phyloP scores from a whole-genome alignment of 2,329 filamentous ascomycete genomes.

The Geosmithia putterillii region DNA sequence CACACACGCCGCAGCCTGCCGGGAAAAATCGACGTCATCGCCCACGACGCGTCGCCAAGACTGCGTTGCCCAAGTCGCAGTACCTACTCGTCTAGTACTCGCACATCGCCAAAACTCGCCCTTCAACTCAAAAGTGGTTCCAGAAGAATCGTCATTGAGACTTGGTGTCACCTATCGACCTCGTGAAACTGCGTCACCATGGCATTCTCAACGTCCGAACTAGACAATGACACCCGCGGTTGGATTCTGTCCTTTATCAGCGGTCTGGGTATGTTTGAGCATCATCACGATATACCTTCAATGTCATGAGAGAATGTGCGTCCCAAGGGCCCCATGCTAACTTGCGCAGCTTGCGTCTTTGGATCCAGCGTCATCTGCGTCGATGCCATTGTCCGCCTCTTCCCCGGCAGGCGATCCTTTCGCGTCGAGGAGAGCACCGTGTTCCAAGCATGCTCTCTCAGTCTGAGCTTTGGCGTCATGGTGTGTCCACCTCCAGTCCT shows the following conservation, averaged over 20 bases:
- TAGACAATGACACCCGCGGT: conserved; percentile 75
- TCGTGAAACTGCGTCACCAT: conserved; percentile 18
- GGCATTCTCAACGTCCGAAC: conserved; percentile 18
- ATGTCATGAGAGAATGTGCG: background rate
- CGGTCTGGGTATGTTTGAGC: conserved; percentile 42
- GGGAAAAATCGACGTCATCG: background rate
- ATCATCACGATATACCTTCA: conserved; percentile 2
- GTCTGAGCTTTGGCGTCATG: conserved; percentile 93
- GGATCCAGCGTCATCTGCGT: conserved; percentile 80
- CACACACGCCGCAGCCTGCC: background rate
- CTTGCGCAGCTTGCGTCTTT: conserved; percentile 45
- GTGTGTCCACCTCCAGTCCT: conserved; percentile 33
- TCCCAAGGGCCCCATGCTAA: conserved; percentile 2
- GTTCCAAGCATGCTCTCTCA: conserved; percentile 80
- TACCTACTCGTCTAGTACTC: no score
- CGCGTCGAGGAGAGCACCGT: conserved; percentile 78
- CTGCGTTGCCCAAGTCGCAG: no score
- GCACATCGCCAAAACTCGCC: background rate
- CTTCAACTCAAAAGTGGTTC: no score
- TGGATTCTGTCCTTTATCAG: conserved; percentile 91
- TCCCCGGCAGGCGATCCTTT: conserved; percentile 67
- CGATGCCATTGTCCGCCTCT: conserved; percentile 60
- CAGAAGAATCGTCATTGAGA: no score
- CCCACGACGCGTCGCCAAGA: no score
- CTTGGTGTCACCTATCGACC: background rate